These are phyloP conservation scores for Flaveria trinervia DNA, from an alignment of 129 eudicot genomes.

Conservation along the genomic window DNA sequence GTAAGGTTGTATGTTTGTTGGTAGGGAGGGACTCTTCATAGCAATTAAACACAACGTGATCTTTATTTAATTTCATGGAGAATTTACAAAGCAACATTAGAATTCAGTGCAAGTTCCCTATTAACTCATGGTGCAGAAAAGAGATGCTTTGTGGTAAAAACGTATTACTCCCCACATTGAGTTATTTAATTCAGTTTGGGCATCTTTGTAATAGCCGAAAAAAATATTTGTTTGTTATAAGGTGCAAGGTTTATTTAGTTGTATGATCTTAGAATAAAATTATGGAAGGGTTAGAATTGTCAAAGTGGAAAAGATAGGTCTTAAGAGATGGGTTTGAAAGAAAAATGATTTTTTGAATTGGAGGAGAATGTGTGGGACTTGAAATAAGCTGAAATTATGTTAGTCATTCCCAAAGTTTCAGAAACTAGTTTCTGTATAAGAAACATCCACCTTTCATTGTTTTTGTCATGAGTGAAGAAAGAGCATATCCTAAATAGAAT, in stretches of 20 bases:
- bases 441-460: neutral
- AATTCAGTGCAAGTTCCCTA: neutral
- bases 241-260: neutral
- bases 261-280: neutral
- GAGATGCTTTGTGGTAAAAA: slow-evolving; percentile 6
- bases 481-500: neutral
- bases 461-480: neutral
- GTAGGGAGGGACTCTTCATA: neutral
- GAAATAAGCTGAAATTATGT: neutral
- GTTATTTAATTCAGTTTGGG: neutral
- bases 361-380: neutral
- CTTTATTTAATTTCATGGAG: neutral
- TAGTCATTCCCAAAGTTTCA: neutral
- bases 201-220: slow-evolving; percentile 5
- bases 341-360: neutral
- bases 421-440: neutral
- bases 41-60: neutral
- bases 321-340: neutral
- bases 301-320: neutral
- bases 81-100: neutral
- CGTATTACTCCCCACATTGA: neutral
- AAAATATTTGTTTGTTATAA: neutral
- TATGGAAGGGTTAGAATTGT: neutral
- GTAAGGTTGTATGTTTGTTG: slow-evolving; percentile 2
- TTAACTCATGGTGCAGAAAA: neutral